A percentile compares a stretch with the other conserved stretches of the same genome.
phyloP scores from a whole-genome alignment of 75 land plant genomes.

The Picea glauca region DNA sequence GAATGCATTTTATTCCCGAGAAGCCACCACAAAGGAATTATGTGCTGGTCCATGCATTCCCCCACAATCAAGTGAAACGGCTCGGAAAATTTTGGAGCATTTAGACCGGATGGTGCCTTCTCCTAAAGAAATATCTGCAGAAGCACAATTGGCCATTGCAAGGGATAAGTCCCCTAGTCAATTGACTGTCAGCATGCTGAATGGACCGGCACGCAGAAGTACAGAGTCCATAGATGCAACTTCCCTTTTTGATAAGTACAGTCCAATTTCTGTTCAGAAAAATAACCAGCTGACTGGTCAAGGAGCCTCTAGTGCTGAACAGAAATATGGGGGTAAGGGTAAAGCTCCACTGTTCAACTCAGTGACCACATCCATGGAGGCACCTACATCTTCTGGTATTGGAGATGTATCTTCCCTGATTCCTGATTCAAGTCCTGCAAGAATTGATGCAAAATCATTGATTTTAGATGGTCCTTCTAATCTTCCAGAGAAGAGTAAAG shows the following conservation, averaged over 20 bases:
- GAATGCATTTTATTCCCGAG: not conserved
- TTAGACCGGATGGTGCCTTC: conserved; percentile 43
- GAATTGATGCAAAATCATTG: not conserved
- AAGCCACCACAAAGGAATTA: not conserved
- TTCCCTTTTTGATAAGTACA: not conserved
- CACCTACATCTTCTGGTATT: not conserved
- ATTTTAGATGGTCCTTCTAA: not conserved
- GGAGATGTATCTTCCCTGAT: not conserved
- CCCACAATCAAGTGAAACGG: conserved; percentile 42
- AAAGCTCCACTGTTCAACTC: conserved; percentile 3
- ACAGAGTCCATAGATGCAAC: conserved; percentile 4
- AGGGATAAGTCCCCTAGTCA: conserved; percentile 27
- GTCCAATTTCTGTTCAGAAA: not conserved
- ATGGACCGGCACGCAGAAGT: conserved; percentile 51
- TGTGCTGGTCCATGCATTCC: conserved; percentile 14
- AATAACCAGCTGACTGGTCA: not conserved
- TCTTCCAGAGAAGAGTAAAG: conserved; percentile 5
- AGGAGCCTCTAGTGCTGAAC: not conserved
- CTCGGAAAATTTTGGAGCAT: conserved; percentile 43
- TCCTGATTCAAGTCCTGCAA: not conserved
- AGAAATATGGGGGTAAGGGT: not conserved
- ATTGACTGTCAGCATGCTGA: conserved; percentile 35
- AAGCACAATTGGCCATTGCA: conserved; percentile 16
- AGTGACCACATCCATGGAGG: not conserved
- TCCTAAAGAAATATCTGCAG: conserved; percentile 37